Evolutionary conservation across 192 early-diverging fungal species (phyloP), one percentile per base, ranked within the genome.

Genomic region (Backusella circina): DNA sequence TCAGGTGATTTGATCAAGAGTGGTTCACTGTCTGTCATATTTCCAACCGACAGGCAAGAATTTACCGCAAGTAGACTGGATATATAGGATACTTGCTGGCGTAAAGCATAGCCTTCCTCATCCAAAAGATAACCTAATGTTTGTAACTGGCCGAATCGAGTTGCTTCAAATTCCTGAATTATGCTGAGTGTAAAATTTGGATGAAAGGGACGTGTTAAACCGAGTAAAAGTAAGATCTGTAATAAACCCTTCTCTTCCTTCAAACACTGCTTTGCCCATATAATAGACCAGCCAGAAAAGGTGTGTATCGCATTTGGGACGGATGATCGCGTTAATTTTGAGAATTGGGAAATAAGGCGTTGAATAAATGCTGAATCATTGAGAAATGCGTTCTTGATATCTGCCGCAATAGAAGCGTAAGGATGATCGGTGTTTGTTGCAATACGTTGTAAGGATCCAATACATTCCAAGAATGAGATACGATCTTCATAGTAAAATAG

Each of bases 201-300:
- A 54, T 35, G 21, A 37, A 67, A 76, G 30, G 65, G 26, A 15
- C 23, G 31, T 18, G 51, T 38, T 23, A 70, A 50, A 32, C 76
- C 54, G n/a, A 70, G 65, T 16, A 86, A 65, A 31, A 84, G 78
- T 35, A 83, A 36, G 10, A 81, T 75, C 47, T 86, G 81, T 21
- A 86, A 37, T 5, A 86, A 50, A 0, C 77, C 77, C 15, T 77
- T 77, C 38, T 86, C 81, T 47, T 86, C 85, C 21, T 75, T 79
- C 30, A 86, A 39, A 0, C 72, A 75, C 23, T 86, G 85, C 5
- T 76, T 75, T 31, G 84, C 82, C 81, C 81, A 84, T 15, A 79
- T 67, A 1, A 70, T 71, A 15, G 79, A 23, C 30, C 75, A 75
- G 0, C 70, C 71, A 13, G 79, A 4, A 5, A 75, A 73, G 9